Base-by-base conservation (phyloP, 768 basidiomycete species). In the Termitomyces sp. region DNA sequence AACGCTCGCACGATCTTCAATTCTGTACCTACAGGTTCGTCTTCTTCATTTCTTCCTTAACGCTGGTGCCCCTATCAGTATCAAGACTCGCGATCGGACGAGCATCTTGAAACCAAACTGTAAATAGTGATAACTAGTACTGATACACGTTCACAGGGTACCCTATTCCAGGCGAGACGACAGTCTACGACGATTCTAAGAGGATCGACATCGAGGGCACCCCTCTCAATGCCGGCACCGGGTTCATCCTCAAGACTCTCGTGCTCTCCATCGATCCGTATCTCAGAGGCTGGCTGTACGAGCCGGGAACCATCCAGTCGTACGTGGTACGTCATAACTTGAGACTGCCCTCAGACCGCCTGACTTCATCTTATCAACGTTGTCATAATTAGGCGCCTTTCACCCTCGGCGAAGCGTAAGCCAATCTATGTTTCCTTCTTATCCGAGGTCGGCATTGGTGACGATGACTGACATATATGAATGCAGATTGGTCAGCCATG, bases 121-220 rank as follows among this genome's bases (percentile, higher is more conserved):
- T 43, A 25, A 14, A 10, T 8, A 23, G 42, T 43, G 23, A 23
- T 8, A 8, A n/a, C 7, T 25, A 6, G 25, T 25, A 25, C 23
- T 17, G 11, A 19, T 35, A 16, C 32, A n/a, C 49, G 2, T 51
- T 51, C n/a, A 29, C 41, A 73, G 77, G 68, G 8, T 77, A 69
- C 52, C 78, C 79, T 12, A 69, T 74, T 35, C 77, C 76, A 0
- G 79, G 79, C 17, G 71, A 78, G 61, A 80, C 79, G 5, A 75
- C 75, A 2, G 62, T 76, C 0, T 74, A 80, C 57, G 81, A 84
- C 56, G 68, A 56, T 4, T 75, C 69, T 0, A 63, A 75, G 53
- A 76, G 69, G 0, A 84, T 86, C 62, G 83, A 85, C 60, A 62
- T 77, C 19, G 79, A 82, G 17, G 75, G 63, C 29, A 75, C 74